phyloP scores from a whole-genome alignment of 2,329 filamentous ascomycete species.

The Capronia epimyces region DNA sequence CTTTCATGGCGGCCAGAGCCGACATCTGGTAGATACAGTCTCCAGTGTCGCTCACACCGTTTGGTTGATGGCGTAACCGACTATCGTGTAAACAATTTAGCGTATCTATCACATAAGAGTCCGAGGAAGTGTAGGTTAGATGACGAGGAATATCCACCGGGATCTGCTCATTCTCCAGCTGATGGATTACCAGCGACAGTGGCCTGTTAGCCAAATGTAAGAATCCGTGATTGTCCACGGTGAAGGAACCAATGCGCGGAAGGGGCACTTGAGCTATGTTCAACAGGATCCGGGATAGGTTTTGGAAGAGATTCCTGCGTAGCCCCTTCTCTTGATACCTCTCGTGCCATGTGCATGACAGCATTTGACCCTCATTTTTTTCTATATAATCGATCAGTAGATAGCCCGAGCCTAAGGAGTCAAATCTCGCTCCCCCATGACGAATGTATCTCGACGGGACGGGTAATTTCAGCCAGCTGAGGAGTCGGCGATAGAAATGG shows the following conservation, averaged over 20 bases:
- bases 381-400: slow-evolving; percentile 25
- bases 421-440: slow-evolving; percentile 5
- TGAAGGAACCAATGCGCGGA: slow-evolving; percentile 29
- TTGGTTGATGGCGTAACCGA: slow-evolving; percentile 30
- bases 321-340: slow-evolving; percentile 9
- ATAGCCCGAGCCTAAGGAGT: slow-evolving; percentile 15
- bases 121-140: slow-evolving; percentile 28
- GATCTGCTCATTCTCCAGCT: slow-evolving; percentile 31
- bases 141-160: slow-evolving; percentile 28
- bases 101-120: slow-evolving; percentile 31
- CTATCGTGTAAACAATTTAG: slow-evolving; percentile 30
- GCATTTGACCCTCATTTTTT: slow-evolving; percentile 20
- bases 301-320: slow-evolving; percentile 27
- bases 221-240: slow-evolving; percentile 28
- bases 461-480: neutral
- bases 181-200: slow-evolving; percentile 27
- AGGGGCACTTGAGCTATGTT: slow-evolving; percentile 24
- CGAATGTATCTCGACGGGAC: slow-evolving; percentile 11
- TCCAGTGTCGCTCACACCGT: slow-evolving; percentile 20
- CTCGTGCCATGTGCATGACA: slow-evolving; percentile 20
- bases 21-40: slow-evolving; percentile 23
- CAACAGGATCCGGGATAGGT: slow-evolving; percentile 30
- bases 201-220: slow-evolving; percentile 30
- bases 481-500: slow-evolving; percentile 1
- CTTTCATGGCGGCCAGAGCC: slow-evolving; percentile 32